A percentile compares a stretch with the other conserved stretches of the same genome.
These are phyloP conservation scores for Heterobasidion annosum DNA, from an alignment of 1,284 basidiomycete species.

Conservation along the genomic window DNA sequence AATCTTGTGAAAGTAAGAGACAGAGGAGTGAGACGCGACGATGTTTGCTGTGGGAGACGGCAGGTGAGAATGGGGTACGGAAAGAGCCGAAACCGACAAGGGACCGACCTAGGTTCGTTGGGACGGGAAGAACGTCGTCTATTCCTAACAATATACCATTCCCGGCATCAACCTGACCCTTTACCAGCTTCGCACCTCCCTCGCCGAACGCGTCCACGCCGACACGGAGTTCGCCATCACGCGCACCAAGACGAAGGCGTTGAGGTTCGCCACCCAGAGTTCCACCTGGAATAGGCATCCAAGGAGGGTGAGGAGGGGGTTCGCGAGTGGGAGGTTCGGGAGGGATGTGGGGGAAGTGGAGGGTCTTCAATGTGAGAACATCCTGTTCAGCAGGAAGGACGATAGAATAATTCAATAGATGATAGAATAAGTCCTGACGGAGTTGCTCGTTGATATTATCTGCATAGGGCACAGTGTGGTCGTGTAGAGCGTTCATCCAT, in stretches of 20 bases:
- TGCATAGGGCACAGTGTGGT: slow-evolving; percentile 24
- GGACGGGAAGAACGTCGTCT: slow-evolving; percentile 68
- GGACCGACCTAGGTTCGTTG: slow-evolving; percentile 62
- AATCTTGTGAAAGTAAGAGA: slow-evolving; percentile 66
- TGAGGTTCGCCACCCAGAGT: slow-evolving; percentile 81
- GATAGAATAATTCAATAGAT: slow-evolving; percentile 84
- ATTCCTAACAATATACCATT: slow-evolving; percentile 82
- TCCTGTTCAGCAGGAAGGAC: slow-evolving; percentile 32
- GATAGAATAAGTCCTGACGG: slow-evolving; percentile 91
- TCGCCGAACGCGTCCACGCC: slow-evolving; percentile 69
- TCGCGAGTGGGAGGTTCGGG: slow-evolving; percentile 46
- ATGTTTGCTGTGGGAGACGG: slow-evolving; percentile 36
- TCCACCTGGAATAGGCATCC: slow-evolving; percentile 78
- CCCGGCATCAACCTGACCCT: slow-evolving; percentile 42
- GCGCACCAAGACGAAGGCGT: slow-evolving; percentile 56
- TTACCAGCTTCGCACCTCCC: slow-evolving; percentile 56
- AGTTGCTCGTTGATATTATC: slow-evolving; percentile 86
- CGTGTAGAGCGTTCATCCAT: slow-evolving; percentile 37
- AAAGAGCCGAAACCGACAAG: neutral
- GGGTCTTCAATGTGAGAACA: slow-evolving; percentile 43
- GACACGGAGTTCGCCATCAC: slow-evolving; percentile 44
- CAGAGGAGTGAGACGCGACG: slow-evolving; percentile 43
- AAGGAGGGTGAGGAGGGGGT: slow-evolving; percentile 74
- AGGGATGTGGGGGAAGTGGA: slow-evolving; percentile 61
- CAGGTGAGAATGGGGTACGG: neutral